Conservation (phyloP, 768 basidiomycete species). For the Pleurotus tuoliensis region DNA sequence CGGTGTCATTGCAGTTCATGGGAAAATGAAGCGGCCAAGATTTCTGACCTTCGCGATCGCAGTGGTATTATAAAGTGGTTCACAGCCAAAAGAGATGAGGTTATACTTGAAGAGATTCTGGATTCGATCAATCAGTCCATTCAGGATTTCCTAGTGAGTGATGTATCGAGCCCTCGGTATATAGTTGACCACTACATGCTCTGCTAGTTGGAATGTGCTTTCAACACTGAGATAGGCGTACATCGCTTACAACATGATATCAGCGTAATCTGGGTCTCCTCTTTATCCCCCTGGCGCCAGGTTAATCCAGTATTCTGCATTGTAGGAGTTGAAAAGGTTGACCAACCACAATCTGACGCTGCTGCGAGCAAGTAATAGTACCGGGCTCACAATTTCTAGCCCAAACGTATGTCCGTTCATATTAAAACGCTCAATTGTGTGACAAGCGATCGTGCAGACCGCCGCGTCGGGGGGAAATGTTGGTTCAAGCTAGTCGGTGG, state of each 20-base stretch:
- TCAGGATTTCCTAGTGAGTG: slow-evolving; percentile 1
- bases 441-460: no score
- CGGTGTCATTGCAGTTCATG: neutral
- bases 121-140: slow-evolving; percentile 4
- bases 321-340: neutral
- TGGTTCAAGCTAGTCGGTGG: neutral
- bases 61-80: neutral
- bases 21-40: slow-evolving; percentile 2
- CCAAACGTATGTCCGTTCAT: no score
- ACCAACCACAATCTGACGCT: neutral
- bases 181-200: no score
- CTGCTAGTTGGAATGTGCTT: neutral
- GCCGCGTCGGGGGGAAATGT: no score
- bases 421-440: no score
- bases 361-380: neutral
- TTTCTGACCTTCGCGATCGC: slow-evolving; percentile 1
- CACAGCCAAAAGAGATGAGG: slow-evolving; percentile 1
- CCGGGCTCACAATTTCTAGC: no score
- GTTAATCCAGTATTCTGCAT: neutral
- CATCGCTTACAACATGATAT: neutral
- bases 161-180: neutral
- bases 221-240: slow-evolving; percentile 1
- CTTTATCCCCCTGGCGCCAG: neutral
- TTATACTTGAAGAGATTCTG: neutral
- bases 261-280: neutral